Conservation (phyloP, 768 basidiomycete species). For the Russula brevipes region DNA sequence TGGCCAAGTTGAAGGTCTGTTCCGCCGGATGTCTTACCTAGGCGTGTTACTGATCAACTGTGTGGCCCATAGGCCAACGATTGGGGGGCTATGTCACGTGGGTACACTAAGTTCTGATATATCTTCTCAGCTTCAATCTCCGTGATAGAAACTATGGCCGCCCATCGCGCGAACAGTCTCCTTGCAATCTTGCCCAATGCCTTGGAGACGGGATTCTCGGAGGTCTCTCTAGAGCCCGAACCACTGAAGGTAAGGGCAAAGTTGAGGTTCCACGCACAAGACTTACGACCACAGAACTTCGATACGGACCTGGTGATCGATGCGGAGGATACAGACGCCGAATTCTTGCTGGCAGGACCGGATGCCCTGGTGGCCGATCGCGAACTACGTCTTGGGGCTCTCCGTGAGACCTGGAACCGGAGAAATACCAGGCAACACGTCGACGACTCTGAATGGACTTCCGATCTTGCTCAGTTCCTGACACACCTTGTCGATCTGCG, state of each 20-base stretch:
- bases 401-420: conserved; percentile 33
- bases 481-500: conserved; percentile 39
- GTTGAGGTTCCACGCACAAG: background rate
- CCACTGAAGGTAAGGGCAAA: conserved; percentile 43
- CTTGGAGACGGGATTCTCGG: conserved; percentile 43
- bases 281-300: conserved; percentile 39
- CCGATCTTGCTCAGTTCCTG: conserved; percentile 38
- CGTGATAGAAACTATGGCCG: conserved; percentile 43
- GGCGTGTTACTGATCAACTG: background rate
- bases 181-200: conserved; percentile 42
- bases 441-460: conserved; percentile 42
- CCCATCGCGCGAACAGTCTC: conserved; percentile 43
- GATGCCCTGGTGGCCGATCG: conserved; percentile 24
- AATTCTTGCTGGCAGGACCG: conserved; percentile 32
- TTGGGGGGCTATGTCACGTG: conserved; percentile 62
- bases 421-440: conserved; percentile 33
- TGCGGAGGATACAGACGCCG: conserved; percentile 34
- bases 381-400: conserved; percentile 28
- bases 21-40: background rate
- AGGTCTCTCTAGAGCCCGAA: conserved; percentile 42
- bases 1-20: conserved; percentile 60
- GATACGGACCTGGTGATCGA: conserved; percentile 45
- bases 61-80: conserved; percentile 46
- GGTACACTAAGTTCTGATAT: conserved; percentile 24
- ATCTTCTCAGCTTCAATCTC: background rate